phyloP scores from a whole-genome alignment of 2,329 filamentous ascomycete genomes.

The Botrytis deweyae region DNA sequence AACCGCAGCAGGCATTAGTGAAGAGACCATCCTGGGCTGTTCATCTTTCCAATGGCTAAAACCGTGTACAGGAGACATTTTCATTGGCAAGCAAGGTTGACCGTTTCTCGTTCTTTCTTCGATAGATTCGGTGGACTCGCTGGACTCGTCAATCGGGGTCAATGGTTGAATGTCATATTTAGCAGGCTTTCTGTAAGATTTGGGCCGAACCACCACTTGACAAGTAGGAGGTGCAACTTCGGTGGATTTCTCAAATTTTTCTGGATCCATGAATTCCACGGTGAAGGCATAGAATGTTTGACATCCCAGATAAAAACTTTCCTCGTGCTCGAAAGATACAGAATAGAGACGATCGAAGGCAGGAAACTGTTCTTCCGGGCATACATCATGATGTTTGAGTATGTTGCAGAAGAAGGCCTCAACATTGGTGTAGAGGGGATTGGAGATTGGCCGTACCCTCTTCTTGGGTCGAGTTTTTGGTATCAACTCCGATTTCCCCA shows the following conservation, averaged over 20 bases:
- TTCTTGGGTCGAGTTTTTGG: neutral
- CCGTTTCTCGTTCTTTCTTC: neutral
- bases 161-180: slow-evolving; percentile 10
- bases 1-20: neutral
- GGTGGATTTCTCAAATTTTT: neutral
- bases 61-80: neutral
- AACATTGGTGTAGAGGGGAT: slow-evolving; percentile 6
- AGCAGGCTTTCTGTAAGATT: slow-evolving; percentile 11
- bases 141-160: slow-evolving; percentile 1
- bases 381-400: neutral
- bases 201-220: neutral
- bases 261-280: neutral
- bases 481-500: slow-evolving; percentile 10
- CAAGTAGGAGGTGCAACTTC: neutral
- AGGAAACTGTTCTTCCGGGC: neutral
- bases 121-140: neutral
- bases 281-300: slow-evolving; percentile 15
- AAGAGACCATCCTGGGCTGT: neutral
- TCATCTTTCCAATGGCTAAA: neutral
- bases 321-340: slow-evolving; percentile 13
- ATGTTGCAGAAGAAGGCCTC: slow-evolving; percentile 15
- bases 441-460: slow-evolving; percentile 19
- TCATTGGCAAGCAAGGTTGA: neutral
- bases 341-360: neutral
- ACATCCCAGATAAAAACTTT: slow-evolving; percentile 9